Evolutionary conservation across 306 rosid genomes (phyloP), one percentile per base, ranked within the genome.

Genomic region (Gynostemma pentaphyllum): DNA sequence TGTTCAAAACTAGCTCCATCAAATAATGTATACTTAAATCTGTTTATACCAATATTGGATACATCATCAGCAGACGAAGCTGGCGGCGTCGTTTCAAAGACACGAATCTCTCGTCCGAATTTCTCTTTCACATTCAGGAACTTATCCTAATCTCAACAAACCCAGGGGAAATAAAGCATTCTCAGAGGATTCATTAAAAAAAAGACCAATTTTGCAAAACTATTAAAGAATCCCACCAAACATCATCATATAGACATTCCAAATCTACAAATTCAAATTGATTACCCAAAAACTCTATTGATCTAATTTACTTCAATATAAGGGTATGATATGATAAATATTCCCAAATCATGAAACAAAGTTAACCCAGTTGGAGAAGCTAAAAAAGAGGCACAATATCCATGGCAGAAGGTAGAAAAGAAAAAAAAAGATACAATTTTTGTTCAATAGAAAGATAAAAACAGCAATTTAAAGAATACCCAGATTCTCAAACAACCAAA

Each of bases 41-140:
- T 24, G 53, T 52, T 22, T 51, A 7, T 79, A 86, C 95, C 92
- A 30, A 51, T 47, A 46, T 64, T 70, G 27, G 79, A 15, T 54
- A 63, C 73, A 64, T 72, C 75, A 63, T 64, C 76, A 46, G 76
- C 64, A 7, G 82, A 73, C 15, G 80, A 71, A 68, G 97, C 80
- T 41, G 69, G 67, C 11, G 86, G 19, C 1, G 66, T 45, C 1
- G 95, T 86, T 60, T 89, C 89, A 71, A 84, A 89, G 5, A 89
- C 85, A 37, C 65, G 84, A 54, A 89, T 80, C 70, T 86, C 95
- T 42, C 92, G 85, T 18, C 95, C 97, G 46, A 69, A 68, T 52
- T 76, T 84, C 66, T 82, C 97, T 62, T 64, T 81, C 54, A 72
- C 79, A 45, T 78, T 82, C 44, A 79, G 76, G 70, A 74, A 70